Evolutionary conservation across 129 eudicot genomes (phyloP).

Genomic region (Escallonia rubra): DNA sequence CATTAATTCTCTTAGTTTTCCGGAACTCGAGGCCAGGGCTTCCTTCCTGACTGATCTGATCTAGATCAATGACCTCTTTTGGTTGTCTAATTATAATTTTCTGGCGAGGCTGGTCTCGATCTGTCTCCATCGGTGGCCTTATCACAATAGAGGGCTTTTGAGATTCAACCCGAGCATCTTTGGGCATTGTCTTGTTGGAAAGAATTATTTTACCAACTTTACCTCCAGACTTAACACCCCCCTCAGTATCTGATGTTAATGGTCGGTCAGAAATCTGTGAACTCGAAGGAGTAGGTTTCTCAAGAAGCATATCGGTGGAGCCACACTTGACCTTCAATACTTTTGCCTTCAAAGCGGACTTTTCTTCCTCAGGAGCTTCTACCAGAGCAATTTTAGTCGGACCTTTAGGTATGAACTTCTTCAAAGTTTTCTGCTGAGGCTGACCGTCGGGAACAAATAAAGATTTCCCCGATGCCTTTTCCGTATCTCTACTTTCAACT

Average conservation of each 20-base stretch:
- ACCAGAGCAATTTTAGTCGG: conserved; percentile 42
- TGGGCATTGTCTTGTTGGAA: conserved; percentile 57
- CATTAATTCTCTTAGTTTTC: conserved; percentile 70
- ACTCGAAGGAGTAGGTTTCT: conserved; percentile 55
- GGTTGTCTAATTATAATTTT: conserved; percentile 69
- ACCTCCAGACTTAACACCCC: conserved; percentile 41
- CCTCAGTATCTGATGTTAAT: conserved; percentile 55
- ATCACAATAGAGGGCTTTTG: conserved; percentile 63
- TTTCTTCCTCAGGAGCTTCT: conserved; percentile 73
- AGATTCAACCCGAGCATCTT: conserved; percentile 53
- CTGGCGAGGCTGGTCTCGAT: conserved; percentile 46
- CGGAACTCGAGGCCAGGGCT: conserved; percentile 52
- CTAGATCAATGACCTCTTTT: conserved; percentile 61
- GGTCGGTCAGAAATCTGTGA: conserved; percentile 69
- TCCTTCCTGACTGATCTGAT: conserved; percentile 65
- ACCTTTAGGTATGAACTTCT: conserved; percentile 49
- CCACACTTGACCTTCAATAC: conserved; percentile 79
- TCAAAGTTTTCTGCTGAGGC: conserved; percentile 45
- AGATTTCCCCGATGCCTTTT: conserved; percentile 40
- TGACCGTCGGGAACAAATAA: conserved; percentile 22
- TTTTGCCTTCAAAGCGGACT: conserved; percentile 57
- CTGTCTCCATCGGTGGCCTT: conserved; percentile 60
- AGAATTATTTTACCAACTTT: conserved; percentile 74
- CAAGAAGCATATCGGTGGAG: conserved; percentile 46
- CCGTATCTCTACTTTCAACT: conserved; percentile 53